Conservation (phyloP, 2,329 filamentous ascomycete species). For the Geosmithia flava region DNA sequence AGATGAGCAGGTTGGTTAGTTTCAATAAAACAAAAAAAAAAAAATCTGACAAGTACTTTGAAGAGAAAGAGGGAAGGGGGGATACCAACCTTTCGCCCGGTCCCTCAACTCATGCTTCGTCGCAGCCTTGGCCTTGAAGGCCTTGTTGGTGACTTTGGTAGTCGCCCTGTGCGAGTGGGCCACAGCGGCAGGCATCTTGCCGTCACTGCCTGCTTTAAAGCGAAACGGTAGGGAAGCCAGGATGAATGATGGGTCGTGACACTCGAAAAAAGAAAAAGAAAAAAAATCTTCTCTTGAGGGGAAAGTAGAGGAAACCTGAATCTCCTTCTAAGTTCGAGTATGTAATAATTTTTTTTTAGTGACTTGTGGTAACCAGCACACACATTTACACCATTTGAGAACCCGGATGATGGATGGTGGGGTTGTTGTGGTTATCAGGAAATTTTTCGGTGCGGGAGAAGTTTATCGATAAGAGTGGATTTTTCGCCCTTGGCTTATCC, state of each 20-base stretch:
- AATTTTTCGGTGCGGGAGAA: slow-evolving; percentile 19
- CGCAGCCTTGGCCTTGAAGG: slow-evolving; percentile 85
- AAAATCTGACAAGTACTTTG: slow-evolving; percentile 3
- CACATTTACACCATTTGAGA: not conserved
- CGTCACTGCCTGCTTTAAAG: slow-evolving; percentile 70
- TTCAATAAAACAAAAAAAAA: no score
- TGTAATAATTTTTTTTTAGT: not conserved
- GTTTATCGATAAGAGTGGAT: slow-evolving; percentile 19
- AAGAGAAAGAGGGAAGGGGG: not conserved
- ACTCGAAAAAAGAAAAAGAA: no score
- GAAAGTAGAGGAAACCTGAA: no score
- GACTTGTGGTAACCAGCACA: not conserved
- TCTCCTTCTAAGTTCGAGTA: no score
- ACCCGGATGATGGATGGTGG: slow-evolving; percentile 14
- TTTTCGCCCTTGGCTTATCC: slow-evolving; percentile 3
- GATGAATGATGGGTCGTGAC: slow-evolving; percentile 19
- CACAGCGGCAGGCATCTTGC: slow-evolving; percentile 62
- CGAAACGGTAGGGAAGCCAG: slow-evolving; percentile 68
- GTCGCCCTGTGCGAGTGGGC: slow-evolving; percentile 84
- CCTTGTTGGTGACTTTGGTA: slow-evolving; percentile 78
- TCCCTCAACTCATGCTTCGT: slow-evolving; percentile 83
- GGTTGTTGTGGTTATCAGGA: slow-evolving; percentile 22
- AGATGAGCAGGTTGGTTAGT: slow-evolving; percentile 3
- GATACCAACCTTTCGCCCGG: slow-evolving; percentile 58
- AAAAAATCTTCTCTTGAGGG: no score